Percentiles rank a stretch among this genome's conserved stretches.
Evolutionary conservation across 192 early-diverging fungal genomes (phyloP).

Genomic region (Coemansia aciculifera): DNA sequence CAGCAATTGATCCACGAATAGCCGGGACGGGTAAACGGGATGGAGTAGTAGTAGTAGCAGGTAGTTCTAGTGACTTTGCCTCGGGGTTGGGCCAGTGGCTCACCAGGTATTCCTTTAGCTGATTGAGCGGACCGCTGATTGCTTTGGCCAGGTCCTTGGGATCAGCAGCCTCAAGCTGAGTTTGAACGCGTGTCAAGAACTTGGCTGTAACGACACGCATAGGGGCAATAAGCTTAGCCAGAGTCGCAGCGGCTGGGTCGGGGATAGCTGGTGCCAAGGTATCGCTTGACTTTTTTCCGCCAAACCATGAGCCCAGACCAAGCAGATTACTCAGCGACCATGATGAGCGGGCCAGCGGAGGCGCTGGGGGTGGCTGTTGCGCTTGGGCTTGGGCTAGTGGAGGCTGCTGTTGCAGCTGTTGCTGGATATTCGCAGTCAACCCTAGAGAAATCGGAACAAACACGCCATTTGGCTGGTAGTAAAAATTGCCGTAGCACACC

Average conservation of each 20-base stretch:
- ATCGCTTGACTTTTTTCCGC: not conserved
- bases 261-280: not conserved
- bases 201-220: slow-evolving; percentile 15
- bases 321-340: not conserved
- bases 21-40: not conserved
- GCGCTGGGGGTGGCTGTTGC: not conserved
- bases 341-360: not conserved
- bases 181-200: slow-evolving; percentile 17
- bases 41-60: not conserved
- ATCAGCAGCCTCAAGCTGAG: slow-evolving; percentile 13
- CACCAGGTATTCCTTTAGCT: slow-evolving; percentile 23
- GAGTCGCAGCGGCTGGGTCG: not conserved
- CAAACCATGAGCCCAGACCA: slow-evolving; percentile 3
- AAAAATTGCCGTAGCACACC: slow-evolving; percentile 5
- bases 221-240: slow-evolving; percentile 18
- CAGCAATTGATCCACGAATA: not conserved
- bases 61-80: not conserved
- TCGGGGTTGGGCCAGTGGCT: slow-evolving; percentile 23
- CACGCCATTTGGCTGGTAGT: slow-evolving; percentile 36
- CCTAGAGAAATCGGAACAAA: slow-evolving; percentile 28
- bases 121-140: slow-evolving; percentile 24
- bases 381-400: not conserved
- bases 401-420: not conserved
- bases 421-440: slow-evolving; percentile 7
- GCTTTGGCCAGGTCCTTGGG: slow-evolving; percentile 22